Evolutionary conservation across 192 early-diverging fungal genomes (phyloP).

Genomic region (Pilaira anomala): DNA sequence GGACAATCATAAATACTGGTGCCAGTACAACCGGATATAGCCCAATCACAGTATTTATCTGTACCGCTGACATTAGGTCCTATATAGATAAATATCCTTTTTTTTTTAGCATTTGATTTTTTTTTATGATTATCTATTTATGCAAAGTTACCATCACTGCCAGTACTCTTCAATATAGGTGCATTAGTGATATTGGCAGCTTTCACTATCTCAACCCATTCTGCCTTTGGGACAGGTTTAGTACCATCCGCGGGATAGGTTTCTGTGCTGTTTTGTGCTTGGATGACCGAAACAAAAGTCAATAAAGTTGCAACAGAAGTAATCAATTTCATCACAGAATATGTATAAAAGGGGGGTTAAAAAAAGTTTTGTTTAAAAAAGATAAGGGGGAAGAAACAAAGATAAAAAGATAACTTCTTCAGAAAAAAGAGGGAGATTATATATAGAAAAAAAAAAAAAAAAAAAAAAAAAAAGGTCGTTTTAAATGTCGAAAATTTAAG

Average conservation of each 20-base stretch:
- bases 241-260: conserved; percentile 31
- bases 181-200: conserved; percentile 37
- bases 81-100: conserved; percentile 5
- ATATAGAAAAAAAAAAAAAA: too few species aligned
- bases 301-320: neutral
- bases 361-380: neutral
- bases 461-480: too few species aligned
- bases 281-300: neutral
- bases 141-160: conserved; percentile 12
- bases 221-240: conserved; percentile 32
- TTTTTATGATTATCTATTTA: neutral
- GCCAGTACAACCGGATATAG: conserved; percentile 42
- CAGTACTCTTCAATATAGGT: conserved; percentile 39
- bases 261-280: conserved; percentile 23
- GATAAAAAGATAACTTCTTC: too few species aligned
- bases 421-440: too few species aligned
- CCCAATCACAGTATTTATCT: conserved; percentile 51
- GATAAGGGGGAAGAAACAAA: too few species aligned
- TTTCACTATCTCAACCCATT: conserved; percentile 44
- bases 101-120: neutral
- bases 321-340: neutral
- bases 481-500: too few species aligned
- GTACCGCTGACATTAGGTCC: conserved; percentile 10
- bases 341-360: neutral
- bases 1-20: conserved; percentile 44